Percentiles rank a stretch among this genome's conserved stretches.
These are phyloP conservation scores for Funneliformis geosporum DNA, from an alignment of 192 early-diverging fungal species.

Conservation along the genomic window DNA sequence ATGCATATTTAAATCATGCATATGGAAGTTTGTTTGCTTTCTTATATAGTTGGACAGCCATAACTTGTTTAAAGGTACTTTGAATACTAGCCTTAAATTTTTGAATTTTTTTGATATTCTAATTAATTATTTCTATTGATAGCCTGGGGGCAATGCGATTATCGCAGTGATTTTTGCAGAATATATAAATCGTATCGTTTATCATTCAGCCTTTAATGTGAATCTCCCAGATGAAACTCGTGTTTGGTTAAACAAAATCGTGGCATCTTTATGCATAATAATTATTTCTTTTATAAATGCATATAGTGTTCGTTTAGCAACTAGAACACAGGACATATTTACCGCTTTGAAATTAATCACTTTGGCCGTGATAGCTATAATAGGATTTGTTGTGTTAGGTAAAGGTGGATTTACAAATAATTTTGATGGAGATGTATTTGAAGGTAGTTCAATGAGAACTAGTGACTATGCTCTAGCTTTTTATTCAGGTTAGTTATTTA, in stretches of 20 bases:
- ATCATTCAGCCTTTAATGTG: conserved; percentile 48
- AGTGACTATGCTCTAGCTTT: conserved; percentile 76
- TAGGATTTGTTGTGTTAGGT: conserved; percentile 66
- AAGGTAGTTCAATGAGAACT: conserved; percentile 51
- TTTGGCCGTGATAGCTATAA: conserved; percentile 64
- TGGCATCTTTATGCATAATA: conserved; percentile 62
- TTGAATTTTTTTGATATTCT: not conserved
- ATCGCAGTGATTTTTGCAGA: conserved; percentile 76
- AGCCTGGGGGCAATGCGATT: conserved; percentile 74
- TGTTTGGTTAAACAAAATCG: conserved; percentile 50
- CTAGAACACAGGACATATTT: conserved; percentile 71
- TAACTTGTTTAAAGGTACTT: conserved; percentile 58
- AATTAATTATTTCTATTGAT: not conserved
- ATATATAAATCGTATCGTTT: conserved; percentile 71
- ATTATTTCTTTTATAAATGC: conserved; percentile 67
- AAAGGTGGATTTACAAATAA: conserved; percentile 56
- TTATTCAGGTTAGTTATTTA: conserved; percentile 54
- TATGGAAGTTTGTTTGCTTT: conserved; percentile 72
- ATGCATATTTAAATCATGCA: conserved; percentile 80
- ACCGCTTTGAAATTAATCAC: conserved; percentile 73
- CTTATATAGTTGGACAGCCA: conserved; percentile 72
- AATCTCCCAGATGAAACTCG: conserved; percentile 40
- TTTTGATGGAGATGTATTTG: conserved; percentile 62
- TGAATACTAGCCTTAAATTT: conserved; percentile 9
- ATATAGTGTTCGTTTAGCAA: conserved; percentile 62